phyloP scores from a whole-genome alignment of 768 basidiomycete species.

The Suillus subluteus region DNA sequence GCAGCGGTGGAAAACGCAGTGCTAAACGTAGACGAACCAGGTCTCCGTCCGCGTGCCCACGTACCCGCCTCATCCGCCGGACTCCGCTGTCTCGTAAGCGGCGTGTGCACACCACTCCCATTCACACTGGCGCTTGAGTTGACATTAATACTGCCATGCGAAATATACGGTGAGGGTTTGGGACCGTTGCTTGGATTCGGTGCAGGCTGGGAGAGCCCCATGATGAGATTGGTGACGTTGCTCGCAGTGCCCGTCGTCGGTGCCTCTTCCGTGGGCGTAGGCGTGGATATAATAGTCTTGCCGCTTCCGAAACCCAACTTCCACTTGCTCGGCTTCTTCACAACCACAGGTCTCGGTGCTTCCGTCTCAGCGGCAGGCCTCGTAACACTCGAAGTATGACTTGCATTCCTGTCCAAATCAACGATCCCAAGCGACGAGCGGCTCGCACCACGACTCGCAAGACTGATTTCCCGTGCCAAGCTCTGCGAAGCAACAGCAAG shows the following conservation, averaged over 20 bases:
- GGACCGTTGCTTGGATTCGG: slow-evolving; percentile 13
- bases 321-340: slow-evolving; percentile 79
- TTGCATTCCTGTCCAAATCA: slow-evolving; percentile 28
- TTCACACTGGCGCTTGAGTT: slow-evolving; percentile 13
- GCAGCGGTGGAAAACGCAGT: slow-evolving; percentile 23
- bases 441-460: slow-evolving; percentile 42
- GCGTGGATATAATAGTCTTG: slow-evolving; percentile 53
- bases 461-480: slow-evolving; percentile 83
- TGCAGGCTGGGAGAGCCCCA: slow-evolving; percentile 61
- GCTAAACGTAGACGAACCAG: slow-evolving; percentile 21
- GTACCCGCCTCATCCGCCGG: slow-evolving; percentile 47
- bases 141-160: background rate
- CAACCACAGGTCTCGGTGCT: slow-evolving; percentile 24
- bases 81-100: slow-evolving; percentile 36
- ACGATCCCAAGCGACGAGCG: slow-evolving; percentile 40
- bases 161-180: background rate
- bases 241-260: slow-evolving; percentile 64
- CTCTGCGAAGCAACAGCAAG: slow-evolving; percentile 82
- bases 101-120: slow-evolving; percentile 16
- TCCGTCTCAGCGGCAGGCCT: slow-evolving; percentile 13
- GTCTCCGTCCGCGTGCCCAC: slow-evolving; percentile 55
- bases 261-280: slow-evolving; percentile 38
- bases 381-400: slow-evolving; percentile 39
- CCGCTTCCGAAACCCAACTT: slow-evolving; percentile 62
- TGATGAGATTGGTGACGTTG: slow-evolving; percentile 77